Percentiles rank a stretch among this genome's conserved stretches.
These are phyloP conservation scores for Paramecium sonneborni DNA, from an alignment of 73 alveolate genomes.

Conservation along the genomic window DNA sequence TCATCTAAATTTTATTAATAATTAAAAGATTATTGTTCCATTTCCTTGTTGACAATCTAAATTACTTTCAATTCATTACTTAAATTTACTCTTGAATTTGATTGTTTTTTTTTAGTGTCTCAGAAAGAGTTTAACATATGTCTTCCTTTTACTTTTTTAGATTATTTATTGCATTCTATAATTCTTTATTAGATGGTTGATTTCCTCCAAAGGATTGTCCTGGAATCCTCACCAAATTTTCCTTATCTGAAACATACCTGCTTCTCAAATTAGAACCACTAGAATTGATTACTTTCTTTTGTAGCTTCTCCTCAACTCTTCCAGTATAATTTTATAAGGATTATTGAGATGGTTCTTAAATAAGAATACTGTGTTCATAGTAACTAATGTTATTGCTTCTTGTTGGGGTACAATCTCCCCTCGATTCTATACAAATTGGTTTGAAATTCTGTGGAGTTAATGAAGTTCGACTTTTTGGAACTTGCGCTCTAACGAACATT, in stretches of 20 bases:
- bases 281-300: neutral
- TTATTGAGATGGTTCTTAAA: neutral
- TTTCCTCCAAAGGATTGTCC: constrained; percentile 33
- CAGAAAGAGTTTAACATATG: neutral
- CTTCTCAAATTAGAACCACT: constrained; percentile 1
- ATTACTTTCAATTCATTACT: neutral
- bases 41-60: neutral
- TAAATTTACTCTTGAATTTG: neutral
- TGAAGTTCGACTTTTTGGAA: constrained; percentile 28
- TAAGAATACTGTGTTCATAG: constrained; percentile 9
- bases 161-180: neutral
- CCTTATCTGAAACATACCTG: neutral
- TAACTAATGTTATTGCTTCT: constrained; percentile 19
- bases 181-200: constrained; percentile 22
- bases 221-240: neutral
- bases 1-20: constrained; percentile 38
- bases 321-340: constrained; percentile 15
- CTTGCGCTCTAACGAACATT: constrained; percentile 44
- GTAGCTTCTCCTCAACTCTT: neutral
- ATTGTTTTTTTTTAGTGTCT: neutral
- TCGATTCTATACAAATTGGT: constrained; percentile 15
- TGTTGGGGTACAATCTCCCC: constrained; percentile 9
- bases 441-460: constrained; percentile 21
- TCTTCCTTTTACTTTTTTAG: constrained; percentile 29
- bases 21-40: neutral